Conservation (phyloP, 176 grass and related monocot genomes). For the Cenchrus fungigraminus region DNA sequence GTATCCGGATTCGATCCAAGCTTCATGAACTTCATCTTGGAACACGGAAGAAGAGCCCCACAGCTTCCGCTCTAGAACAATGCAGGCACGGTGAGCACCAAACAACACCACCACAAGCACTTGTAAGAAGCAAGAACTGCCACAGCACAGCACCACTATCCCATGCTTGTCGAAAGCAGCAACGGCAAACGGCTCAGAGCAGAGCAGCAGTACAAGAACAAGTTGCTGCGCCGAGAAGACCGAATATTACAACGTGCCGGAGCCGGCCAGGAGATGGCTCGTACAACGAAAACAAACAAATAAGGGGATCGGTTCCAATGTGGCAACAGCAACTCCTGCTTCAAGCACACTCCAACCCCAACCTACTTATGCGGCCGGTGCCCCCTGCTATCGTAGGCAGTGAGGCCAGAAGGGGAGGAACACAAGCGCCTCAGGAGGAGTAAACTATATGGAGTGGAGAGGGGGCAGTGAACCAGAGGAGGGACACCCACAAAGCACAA, state of each 20-base stretch:
- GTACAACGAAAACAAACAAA: slow-evolving; percentile 54
- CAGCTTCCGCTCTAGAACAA: slow-evolving; percentile 18
- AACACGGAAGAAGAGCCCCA: slow-evolving; percentile 21
- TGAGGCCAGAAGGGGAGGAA: slow-evolving; percentile 47
- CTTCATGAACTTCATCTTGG: slow-evolving; percentile 99
- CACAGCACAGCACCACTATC: slow-evolving; percentile 13
- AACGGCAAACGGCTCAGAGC: slow-evolving; percentile 29
- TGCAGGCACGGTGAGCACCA: slow-evolving; percentile 6
- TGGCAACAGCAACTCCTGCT: slow-evolving; percentile 17
- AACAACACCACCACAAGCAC: not conserved
- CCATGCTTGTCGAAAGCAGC: slow-evolving; percentile 31
- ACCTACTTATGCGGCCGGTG: slow-evolving; percentile 58
- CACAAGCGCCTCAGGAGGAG: slow-evolving; percentile 57
- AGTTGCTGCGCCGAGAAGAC: slow-evolving; percentile 31
- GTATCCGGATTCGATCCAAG: slow-evolving; percentile 93
- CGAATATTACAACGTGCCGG: slow-evolving; percentile 62
- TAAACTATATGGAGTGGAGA: slow-evolving; percentile 48
- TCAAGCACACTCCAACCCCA: slow-evolving; percentile 45
- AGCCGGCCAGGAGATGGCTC: slow-evolving; percentile 41
- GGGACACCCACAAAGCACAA: slow-evolving; percentile 70
- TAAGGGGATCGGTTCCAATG: slow-evolving; percentile 33
- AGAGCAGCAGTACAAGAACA: slow-evolving; percentile 42
- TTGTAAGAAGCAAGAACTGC: slow-evolving; percentile 28
- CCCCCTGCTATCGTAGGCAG: slow-evolving; percentile 46
- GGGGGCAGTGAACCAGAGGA: slow-evolving; percentile 43